Percentiles rank a stretch among this genome's conserved stretches.
Conservation (phyloP, 371 early-diverging fungal species). For the Dinochytrium kinnereticum region DNA sequence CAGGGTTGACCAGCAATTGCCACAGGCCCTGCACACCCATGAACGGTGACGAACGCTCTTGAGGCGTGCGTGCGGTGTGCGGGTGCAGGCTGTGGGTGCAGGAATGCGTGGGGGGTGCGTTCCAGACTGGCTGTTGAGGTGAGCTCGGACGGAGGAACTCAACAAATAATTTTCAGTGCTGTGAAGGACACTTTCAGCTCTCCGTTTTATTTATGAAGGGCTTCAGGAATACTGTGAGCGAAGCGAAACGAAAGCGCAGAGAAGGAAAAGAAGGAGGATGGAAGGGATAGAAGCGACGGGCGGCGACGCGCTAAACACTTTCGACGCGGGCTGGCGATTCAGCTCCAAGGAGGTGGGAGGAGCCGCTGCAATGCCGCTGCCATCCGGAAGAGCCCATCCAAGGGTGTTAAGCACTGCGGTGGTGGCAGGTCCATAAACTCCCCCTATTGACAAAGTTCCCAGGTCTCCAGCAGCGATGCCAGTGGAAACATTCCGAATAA, state of each 20-base stretch:
- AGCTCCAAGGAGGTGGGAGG: not conserved
- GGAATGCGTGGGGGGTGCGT: not conserved
- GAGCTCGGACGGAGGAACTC: no score
- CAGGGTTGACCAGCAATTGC: not conserved
- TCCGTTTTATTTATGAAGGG: not conserved
- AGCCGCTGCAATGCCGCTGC: not conserved
- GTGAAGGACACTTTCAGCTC: no score
- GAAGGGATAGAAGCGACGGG: not conserved
- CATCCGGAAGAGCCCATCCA: constrained; percentile 30
- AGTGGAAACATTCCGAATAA: constrained; percentile 23
- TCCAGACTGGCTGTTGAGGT: no score
- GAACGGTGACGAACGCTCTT: not conserved
- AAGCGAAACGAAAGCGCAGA: not conserved
- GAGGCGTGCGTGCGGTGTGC: not conserved
- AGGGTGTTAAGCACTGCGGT: constrained; percentile 23
- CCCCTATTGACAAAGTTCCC: constrained; percentile 12
- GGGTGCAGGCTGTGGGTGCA: not conserved
- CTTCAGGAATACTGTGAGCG: no score
- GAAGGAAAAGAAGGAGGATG: not conserved
- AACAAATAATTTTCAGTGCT: no score
- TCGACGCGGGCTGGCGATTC: not conserved
- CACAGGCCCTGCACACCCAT: constrained; percentile 15
- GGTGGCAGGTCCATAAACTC: constrained; percentile 37
- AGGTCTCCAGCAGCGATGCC: not conserved
- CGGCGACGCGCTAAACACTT: not conserved